These are phyloP conservation scores for Mortierella sp. DNA, from an alignment of 371 early-diverging fungal genomes.

Conservation along the genomic window DNA sequence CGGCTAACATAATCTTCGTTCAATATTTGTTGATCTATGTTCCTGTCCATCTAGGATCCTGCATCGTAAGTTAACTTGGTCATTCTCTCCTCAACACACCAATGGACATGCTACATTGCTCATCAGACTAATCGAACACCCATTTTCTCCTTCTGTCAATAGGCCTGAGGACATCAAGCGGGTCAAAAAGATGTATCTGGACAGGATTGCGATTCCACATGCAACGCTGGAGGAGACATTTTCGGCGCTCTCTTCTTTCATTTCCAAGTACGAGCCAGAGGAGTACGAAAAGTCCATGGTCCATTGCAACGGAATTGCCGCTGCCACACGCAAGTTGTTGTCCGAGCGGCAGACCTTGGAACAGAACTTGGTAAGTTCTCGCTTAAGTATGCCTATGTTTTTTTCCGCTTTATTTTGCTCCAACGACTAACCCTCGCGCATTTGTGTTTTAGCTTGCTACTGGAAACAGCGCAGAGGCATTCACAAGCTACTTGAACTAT, in stretches of 20 bases:
- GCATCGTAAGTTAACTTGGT: conserved; percentile 1
- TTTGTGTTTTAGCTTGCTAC: conserved; percentile 9
- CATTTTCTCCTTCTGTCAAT: not conserved
- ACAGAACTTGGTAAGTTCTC: conserved; percentile 26
- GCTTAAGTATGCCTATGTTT: not conserved
- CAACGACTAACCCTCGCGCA: not conserved
- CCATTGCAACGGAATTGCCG: conserved; percentile 16
- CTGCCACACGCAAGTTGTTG: conserved; percentile 17
- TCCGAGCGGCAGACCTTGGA: conserved; percentile 23
- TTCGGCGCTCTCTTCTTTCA: conserved; percentile 35
- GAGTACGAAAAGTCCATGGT: conserved; percentile 42
- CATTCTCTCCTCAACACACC: not conserved
- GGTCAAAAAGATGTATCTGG: conserved; percentile 29
- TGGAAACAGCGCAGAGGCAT: conserved; percentile 24
- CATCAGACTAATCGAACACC: not conserved
- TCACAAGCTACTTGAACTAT: conserved; percentile 25
- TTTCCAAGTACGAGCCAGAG: conserved; percentile 18
- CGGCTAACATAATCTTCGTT: too few relatives aligned
- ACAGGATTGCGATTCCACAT: conserved; percentile 41
- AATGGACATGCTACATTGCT: not conserved
- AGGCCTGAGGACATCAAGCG: conserved; percentile 33
- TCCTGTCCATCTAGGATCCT: conserved; percentile 5
- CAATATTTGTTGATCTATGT: too few relatives aligned
- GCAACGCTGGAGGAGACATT: conserved; percentile 33
- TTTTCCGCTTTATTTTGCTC: not conserved